Conservation (phyloP, 495 filamentous ascomycete species). For the Sordaria brevicollis region DNA sequence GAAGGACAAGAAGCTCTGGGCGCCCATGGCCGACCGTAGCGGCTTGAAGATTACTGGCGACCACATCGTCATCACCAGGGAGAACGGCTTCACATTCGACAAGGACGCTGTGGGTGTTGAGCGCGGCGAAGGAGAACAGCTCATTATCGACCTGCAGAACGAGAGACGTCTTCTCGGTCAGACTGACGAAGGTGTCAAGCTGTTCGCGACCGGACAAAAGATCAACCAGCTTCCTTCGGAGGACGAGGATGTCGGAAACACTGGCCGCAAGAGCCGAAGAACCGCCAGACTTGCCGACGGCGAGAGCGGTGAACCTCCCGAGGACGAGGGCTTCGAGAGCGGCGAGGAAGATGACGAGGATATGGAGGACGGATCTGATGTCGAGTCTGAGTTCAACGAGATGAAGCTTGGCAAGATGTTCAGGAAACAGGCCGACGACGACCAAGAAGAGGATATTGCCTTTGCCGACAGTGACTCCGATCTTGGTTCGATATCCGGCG, state of each 20-base stretch:
- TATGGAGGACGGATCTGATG: conserved; percentile 40
- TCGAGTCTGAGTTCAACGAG: conserved; percentile 44
- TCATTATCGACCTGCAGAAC: conserved; percentile 81
- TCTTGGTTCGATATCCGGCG: conserved; percentile 76
- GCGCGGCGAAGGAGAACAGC: conserved; percentile 81
- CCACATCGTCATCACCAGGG: conserved; percentile 47
- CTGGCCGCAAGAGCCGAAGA: conserved; percentile 62
- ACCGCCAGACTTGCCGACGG: conserved; percentile 54
- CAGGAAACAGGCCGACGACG: conserved; percentile 30
- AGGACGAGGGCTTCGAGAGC: conserved; percentile 51
- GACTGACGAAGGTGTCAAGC: conserved; percentile 64
- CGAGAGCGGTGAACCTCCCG: conserved; percentile 41
- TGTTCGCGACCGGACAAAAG: conserved; percentile 69
- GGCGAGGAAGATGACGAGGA: conserved; percentile 38
- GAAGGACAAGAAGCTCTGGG: conserved; percentile 90
- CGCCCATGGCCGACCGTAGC: conserved; percentile 95
- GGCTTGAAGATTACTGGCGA: conserved; percentile 62
- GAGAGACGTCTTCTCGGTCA: conserved; percentile 76
- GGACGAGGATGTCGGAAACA: conserved; percentile 28
- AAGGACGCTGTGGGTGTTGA: conserved; percentile 56
- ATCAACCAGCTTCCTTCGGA: conserved; percentile 52
- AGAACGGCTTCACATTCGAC: conserved; percentile 64
- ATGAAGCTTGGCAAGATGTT: conserved; percentile 48
- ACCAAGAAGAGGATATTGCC: conserved; percentile 51
- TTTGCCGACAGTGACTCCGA: conserved; percentile 97